phyloP scores from a whole-genome alignment of 768 basidiomycete genomes.

The Mrakia blollopis region DNA sequence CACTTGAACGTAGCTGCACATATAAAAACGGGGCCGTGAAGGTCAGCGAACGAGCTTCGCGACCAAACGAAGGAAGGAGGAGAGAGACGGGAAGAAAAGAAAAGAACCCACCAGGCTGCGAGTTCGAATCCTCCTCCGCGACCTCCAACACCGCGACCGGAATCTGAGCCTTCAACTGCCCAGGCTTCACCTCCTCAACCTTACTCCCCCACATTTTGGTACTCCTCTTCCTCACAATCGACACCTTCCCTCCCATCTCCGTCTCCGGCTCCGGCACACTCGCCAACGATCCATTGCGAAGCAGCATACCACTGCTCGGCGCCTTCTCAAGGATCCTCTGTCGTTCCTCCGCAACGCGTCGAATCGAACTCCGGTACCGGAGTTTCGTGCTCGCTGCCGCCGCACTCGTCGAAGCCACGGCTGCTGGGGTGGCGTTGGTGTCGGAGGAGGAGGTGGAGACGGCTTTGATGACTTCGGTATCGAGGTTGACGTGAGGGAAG shows the following conservation, averaged over 20 bases:
- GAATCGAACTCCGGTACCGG: slow-evolving; percentile 65
- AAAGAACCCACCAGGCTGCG: neutral
- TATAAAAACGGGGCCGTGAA: neutral
- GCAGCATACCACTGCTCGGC: slow-evolving; percentile 40
- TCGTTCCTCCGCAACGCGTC: slow-evolving; percentile 83
- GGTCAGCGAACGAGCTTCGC: neutral
- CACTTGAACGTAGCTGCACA: slow-evolving; percentile 86
- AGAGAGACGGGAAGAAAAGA: too few relatives aligned
- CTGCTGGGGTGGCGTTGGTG: neutral
- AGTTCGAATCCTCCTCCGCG: neutral
- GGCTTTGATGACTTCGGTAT: slow-evolving; percentile 84
- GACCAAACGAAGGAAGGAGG: neutral
- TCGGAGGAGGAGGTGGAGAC: slow-evolving; percentile 48
- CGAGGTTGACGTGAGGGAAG: slow-evolving; percentile 93
- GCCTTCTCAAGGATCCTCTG: slow-evolving; percentile 60
- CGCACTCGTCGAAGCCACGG: neutral
- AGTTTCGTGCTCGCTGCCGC: slow-evolving; percentile 14
- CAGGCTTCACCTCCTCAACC: slow-evolving; percentile 85
- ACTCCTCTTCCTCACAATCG: slow-evolving; percentile 66
- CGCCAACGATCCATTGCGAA: too few relatives aligned
- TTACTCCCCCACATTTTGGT: slow-evolving; percentile 94
- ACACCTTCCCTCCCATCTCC: neutral
- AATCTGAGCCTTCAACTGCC: slow-evolving; percentile 50
- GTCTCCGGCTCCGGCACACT: slow-evolving; percentile 36
- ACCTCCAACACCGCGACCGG: slow-evolving; percentile 1